Evolutionary conservation across 2,329 filamentous ascomycete species (phyloP), one percentile per base, ranked within the genome.

Genomic region (Fusarium stilboides): DNA sequence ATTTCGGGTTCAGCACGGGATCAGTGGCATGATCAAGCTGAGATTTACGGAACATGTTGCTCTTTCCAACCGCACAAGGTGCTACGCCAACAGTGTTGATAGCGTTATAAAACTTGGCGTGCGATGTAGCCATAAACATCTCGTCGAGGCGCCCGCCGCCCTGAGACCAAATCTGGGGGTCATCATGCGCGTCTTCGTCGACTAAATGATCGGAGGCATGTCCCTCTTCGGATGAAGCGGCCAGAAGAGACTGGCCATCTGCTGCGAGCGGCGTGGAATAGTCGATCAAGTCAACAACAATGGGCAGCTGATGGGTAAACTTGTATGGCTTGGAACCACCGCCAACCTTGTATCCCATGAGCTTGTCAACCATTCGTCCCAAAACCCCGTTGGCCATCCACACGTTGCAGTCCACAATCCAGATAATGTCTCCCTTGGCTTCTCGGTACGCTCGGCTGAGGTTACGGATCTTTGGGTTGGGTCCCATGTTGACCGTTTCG

Each of bases 391-490:
- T 89, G 8, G 89, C 89, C 36, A 98, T 87, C 96, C 97, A 99
- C 52, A 99, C 90, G 76, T 99, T 99, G 82, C 94, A 98, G 80
- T 99, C 96, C 20, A 97, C 87, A 51, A 98, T 91, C 96, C 96
- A 99, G 22, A 99, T 86, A 26, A 98, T 86, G 76, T 98, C 94
- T 2, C 92, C 91, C 68, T 91, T 91, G 3, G 94, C 93, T 76
- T 98, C 94, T 28, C 94, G 85, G 77, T 98, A 99, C 4, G 94
- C 94, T 43, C 94, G 88, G 77, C 94, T 98, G 85, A 98, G 93
- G 78, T 99, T 99, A 51, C 96, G 87, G 73, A 99, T 97, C 83
- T 99, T 99, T n/a, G 96, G 96, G 76, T 99, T 99, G 2, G 96
- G 96, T 0, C 97, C 97, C 58, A 98, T 85, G 58, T 88, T 86